A percentile compares a stretch with the other conserved stretches of the same genome.
phyloP scores from a whole-genome alignment of 2,329 filamentous ascomycete species.

The Curvularia lunata region DNA sequence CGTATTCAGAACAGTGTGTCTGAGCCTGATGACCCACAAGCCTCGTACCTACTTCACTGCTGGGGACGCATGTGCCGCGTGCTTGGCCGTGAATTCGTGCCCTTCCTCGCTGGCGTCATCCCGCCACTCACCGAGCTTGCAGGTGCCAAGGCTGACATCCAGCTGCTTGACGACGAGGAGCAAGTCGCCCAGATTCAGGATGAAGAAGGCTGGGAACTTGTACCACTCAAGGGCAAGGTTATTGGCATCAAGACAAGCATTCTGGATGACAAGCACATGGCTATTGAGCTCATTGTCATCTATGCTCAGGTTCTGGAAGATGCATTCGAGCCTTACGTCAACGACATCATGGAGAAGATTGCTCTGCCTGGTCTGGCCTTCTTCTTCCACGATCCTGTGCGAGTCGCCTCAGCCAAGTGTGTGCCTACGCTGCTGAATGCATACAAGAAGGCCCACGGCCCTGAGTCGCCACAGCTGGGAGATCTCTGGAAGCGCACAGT shows the following conservation, averaged over 20 bases:
- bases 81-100: slow-evolving; percentile 85
- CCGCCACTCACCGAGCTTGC: slow-evolving; percentile 90
- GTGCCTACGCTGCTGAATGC: slow-evolving; percentile 92
- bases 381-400: slow-evolving; percentile 98
- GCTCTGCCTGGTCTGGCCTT: slow-evolving; percentile 92
- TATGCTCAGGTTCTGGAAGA: slow-evolving; percentile 96
- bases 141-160: slow-evolving; percentile 94
- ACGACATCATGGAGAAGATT: slow-evolving; percentile 95
- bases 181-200: slow-evolving; percentile 91
- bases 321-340: slow-evolving; percentile 88
- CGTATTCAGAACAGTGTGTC: slow-evolving; percentile 81
- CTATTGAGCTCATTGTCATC: slow-evolving; percentile 97
- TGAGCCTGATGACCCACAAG: slow-evolving; percentile 92
- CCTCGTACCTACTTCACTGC: slow-evolving; percentile 96
- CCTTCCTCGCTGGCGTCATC: slow-evolving; percentile 92
- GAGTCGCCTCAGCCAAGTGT: slow-evolving; percentile 92
- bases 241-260: slow-evolving; percentile 97
- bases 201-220: slow-evolving; percentile 96
- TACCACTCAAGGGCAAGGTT: slow-evolving; percentile 95
- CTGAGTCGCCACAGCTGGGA: slow-evolving; percentile 77
- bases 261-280: slow-evolving; percentile 98
- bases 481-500: slow-evolving; percentile 84
- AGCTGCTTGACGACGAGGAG: slow-evolving; percentile 92
- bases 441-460: slow-evolving; percentile 90
- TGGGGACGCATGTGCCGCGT: slow-evolving; percentile 99